A percentile compares a stretch with the other conserved stretches of the same genome.
Conservation (phyloP, 192 early-diverging fungal genomes). For the Neocallimastix lanati region DNA sequence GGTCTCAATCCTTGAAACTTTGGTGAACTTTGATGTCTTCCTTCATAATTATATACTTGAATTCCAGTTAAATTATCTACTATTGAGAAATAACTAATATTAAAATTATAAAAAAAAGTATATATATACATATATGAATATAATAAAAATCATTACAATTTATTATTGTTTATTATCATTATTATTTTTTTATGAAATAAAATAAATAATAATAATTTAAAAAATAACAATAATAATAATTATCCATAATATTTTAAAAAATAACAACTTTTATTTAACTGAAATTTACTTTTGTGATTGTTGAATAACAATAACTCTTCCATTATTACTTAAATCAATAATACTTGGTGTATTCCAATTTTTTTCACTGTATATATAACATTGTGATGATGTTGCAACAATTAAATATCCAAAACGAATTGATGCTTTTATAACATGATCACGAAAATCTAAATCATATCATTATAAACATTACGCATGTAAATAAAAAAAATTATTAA, state of each 20-base stretch:
- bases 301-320: constrained; percentile 34
- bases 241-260: no score
- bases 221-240: no score
- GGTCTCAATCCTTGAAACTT: constrained; percentile 30
- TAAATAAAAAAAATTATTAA: no score
- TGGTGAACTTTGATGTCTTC: constrained; percentile 18
- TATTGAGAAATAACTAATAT: constrained; percentile 20
- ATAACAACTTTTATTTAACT: no score
- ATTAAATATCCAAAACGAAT: constrained; percentile 25
- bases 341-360: constrained; percentile 44
- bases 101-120: no score
- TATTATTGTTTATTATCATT: no score
- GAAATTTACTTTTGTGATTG: constrained; percentile 22
- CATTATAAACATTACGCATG: no score
- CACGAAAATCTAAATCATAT: constrained; percentile 36
- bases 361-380: constrained; percentile 32
- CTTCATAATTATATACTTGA: constrained; percentile 34
- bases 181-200: no score
- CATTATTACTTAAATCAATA: constrained; percentile 28
- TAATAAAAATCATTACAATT: no score
- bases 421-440: constrained; percentile 29
- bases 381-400: constrained; percentile 28
- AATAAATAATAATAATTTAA: no score
- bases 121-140: no score
- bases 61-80: constrained; percentile 32